Percentiles rank a stretch among this genome's conserved stretches.
These are phyloP conservation scores for Cryptosporidium sp. DNA, from an alignment of 169 alveolate species.

Conservation along the genomic window DNA sequence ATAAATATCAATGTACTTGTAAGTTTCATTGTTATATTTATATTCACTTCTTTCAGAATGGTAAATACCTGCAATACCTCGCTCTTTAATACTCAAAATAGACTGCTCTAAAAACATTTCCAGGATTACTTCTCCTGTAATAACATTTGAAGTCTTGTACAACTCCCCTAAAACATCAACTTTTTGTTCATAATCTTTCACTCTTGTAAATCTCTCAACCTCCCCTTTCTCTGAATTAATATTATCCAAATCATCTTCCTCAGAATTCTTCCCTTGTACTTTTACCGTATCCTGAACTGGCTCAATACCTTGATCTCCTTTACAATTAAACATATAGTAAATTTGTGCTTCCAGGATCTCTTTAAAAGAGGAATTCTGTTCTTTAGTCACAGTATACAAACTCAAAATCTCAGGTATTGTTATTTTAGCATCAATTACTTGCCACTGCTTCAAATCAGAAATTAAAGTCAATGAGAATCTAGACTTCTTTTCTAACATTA, in stretches of 20 bases:
- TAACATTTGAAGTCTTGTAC: slow-evolving; percentile 16
- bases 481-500: slow-evolving; percentile 41
- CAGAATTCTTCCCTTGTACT: background rate
- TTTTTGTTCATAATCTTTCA: background rate
- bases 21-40: slow-evolving; percentile 2
- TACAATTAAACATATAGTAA: slow-evolving; percentile 25
- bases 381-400: slow-evolving; percentile 19
- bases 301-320: background rate
- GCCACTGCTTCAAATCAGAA: slow-evolving; percentile 64
- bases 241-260: background rate
- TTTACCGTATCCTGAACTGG: background rate
- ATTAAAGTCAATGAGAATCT: slow-evolving; percentile 31
- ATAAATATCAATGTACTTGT: slow-evolving; percentile 51
- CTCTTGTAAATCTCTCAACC: background rate
- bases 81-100: slow-evolving; percentile 38
- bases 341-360: slow-evolving; percentile 43
- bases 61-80: slow-evolving; percentile 48
- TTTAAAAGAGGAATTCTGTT: slow-evolving; percentile 37
- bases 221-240: background rate
- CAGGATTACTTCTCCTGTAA: slow-evolving; percentile 45
- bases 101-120: slow-evolving; percentile 50
- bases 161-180: slow-evolving; percentile 48
- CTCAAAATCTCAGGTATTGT: slow-evolving; percentile 54
- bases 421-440: slow-evolving; percentile 65
- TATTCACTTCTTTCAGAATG: slow-evolving; percentile 31